Percentiles rank a stretch among this genome's conserved stretches.
Conservation (phyloP, 441 rosid species). For the Jatropha multifida region DNA sequence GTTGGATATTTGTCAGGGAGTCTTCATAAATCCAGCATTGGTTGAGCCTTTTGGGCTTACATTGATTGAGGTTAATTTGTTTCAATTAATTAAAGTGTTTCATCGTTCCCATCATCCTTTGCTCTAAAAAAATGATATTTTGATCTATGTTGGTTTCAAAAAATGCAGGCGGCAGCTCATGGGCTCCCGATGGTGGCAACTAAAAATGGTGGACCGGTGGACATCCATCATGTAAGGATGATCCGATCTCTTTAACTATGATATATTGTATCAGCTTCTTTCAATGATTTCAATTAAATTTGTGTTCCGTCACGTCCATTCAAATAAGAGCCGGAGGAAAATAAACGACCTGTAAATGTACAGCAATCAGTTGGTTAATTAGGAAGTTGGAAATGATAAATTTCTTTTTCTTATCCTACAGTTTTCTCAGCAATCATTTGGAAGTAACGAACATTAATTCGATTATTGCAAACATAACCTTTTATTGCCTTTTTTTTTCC, state of each 20-base stretch:
- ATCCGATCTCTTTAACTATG: constrained; percentile 2
- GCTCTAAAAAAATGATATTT: constrained; percentile 10
- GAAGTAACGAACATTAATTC: background rate
- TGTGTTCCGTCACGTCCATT: background rate
- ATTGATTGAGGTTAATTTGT: constrained; percentile 71
- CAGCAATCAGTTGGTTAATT: background rate
- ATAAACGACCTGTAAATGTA: background rate
- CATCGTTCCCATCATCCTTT: constrained; percentile 7
- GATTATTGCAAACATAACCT: background rate
- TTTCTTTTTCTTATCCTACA: background rate
- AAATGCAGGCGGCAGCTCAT: constrained; percentile 89
- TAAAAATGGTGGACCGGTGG: constrained; percentile 97
- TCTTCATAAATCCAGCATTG: constrained; percentile 94
- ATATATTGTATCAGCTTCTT: background rate
- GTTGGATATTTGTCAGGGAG: constrained; percentile 55
- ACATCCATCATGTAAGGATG: constrained; percentile 65
- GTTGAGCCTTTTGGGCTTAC: constrained; percentile 99
- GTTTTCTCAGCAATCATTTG: background rate
- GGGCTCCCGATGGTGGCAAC: constrained; percentile 99
- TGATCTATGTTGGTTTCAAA: constrained; percentile 18
- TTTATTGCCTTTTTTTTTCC: background rate
- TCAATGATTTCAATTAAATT: background rate
- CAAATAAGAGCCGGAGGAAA: background rate
- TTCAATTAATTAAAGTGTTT: background rate
- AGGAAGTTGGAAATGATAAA: constrained; percentile 13